Conservation (phyloP, 2,329 filamentous ascomycete genomes). For the Simplicillium sp. region DNA sequence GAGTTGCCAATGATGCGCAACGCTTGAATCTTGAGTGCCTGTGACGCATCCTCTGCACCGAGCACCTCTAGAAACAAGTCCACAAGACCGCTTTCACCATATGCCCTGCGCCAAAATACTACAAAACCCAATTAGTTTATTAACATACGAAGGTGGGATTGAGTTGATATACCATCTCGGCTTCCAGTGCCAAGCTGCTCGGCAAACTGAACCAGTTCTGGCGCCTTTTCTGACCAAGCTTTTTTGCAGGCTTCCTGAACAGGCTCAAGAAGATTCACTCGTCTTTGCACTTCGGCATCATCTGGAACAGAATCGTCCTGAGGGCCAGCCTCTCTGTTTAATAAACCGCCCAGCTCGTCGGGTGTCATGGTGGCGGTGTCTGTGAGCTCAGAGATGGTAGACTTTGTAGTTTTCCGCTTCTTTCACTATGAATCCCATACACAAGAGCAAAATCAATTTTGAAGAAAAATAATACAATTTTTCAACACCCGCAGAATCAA, state of each 20-base stretch:
- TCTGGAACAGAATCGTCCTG: slow-evolving; percentile 12
- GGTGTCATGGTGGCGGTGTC: slow-evolving; percentile 17
- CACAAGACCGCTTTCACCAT: slow-evolving; percentile 49
- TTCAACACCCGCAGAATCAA: too few species aligned
- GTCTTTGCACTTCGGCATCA: slow-evolving; percentile 12
- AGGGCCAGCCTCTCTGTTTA: slow-evolving; percentile 20
- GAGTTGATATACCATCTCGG: slow-evolving; percentile 37
- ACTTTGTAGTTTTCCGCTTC: too few species aligned
- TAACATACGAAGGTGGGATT: neutral
- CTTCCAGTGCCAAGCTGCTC: slow-evolving; percentile 46
- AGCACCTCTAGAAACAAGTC: slow-evolving; percentile 44
- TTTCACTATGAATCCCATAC: too few species aligned
- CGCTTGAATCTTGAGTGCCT: slow-evolving; percentile 40
- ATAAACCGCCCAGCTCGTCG: slow-evolving; percentile 25
- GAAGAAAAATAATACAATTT: too few species aligned
- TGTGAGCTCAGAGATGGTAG: too few species aligned
- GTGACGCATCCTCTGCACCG: slow-evolving; percentile 23
- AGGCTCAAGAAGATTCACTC: slow-evolving; percentile 22
- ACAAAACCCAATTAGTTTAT: slow-evolving; percentile 8
- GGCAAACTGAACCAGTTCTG: slow-evolving; percentile 34
- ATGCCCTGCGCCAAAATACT: slow-evolving; percentile 47
- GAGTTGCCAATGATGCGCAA: slow-evolving; percentile 53
- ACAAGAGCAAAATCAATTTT: too few species aligned
- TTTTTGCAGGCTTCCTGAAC: slow-evolving; percentile 29
- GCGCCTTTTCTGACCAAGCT: slow-evolving; percentile 28